Evolutionary conservation across 495 filamentous ascomycete genomes (phyloP).

Genomic region (Achaetomiella virescens): DNA sequence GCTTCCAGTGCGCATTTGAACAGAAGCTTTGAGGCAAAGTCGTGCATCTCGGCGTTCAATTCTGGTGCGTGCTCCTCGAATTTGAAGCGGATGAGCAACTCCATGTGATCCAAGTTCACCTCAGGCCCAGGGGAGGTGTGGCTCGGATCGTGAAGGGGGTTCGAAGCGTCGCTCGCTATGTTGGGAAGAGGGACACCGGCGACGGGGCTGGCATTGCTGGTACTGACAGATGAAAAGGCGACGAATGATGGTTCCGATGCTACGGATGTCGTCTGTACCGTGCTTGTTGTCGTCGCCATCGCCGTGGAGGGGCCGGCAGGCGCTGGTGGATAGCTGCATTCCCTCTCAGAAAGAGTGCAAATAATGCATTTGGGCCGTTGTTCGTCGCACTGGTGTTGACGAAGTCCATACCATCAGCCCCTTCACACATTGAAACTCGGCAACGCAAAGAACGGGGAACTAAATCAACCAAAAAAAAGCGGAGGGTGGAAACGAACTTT

Average conservation of each 20-base stretch:
- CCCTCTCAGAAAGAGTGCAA: conserved; percentile 29
- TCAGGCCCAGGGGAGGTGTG: conserved; percentile 10
- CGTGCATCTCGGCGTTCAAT: conserved; percentile 17
- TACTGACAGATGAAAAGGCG: neutral
- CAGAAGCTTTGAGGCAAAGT: conserved; percentile 11
- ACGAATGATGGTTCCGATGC: neutral
- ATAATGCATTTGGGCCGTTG: conserved; percentile 30
- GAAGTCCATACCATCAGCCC: conserved; percentile 2
- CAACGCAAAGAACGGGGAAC: neutral
- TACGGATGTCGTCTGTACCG: conserved; percentile 1
- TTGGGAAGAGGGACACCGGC: conserved; percentile 16
- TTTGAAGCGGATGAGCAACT: conserved; percentile 30
- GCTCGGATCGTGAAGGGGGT: neutral
- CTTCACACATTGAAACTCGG: neutral
- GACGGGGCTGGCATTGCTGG: conserved; percentile 7
- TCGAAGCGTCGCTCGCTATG: neutral
- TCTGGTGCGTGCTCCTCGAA: conserved; percentile 24
- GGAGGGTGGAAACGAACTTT: conserved; percentile 21
- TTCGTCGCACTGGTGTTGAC: conserved; percentile 29
- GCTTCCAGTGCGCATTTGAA: conserved; percentile 22
- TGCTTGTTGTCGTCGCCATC: neutral
- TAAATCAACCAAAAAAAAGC: neutral
- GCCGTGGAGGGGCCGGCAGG: neutral
- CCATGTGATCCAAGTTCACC: conserved; percentile 35
- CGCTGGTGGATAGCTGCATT: conserved; percentile 27